These are phyloP conservation scores for Solanum aculeatissimum DNA, from an alignment of 305 asterid genomes.

Conservation along the genomic window DNA sequence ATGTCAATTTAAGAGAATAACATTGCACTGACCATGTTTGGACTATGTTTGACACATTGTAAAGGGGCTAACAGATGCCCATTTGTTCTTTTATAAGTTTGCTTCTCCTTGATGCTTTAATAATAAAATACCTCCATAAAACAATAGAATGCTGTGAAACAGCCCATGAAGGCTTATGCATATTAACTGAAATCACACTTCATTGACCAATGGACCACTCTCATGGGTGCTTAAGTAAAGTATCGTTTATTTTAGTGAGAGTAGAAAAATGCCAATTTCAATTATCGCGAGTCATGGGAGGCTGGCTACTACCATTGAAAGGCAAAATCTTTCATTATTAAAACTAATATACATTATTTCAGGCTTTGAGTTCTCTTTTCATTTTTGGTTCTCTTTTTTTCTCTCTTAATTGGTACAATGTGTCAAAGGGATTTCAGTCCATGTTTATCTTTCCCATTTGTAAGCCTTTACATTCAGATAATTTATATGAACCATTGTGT, in stretches of 20 bases:
- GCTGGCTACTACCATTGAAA: not conserved
- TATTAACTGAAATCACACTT: not conserved
- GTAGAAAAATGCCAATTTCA: not conserved
- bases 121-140: not conserved
- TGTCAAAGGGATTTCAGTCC: not conserved
- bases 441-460: not conserved
- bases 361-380: not conserved
- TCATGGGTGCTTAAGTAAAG: not conserved
- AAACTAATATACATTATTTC: not conserved
- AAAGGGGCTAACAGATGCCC: not conserved
- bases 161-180: not conserved
- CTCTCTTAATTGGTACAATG: not conserved
- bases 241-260: not conserved
- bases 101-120: not conserved
- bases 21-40: not conserved
- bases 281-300: not conserved
- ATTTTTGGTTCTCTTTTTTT: too few relatives aligned
- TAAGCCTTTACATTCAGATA: not conserved
- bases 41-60: not conserved
- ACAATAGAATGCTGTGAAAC: not conserved
- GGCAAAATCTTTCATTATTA: not conserved
- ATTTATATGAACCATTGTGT: constrained; percentile 1
- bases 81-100: not conserved
- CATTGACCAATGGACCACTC: not conserved
- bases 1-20: not conserved